phyloP scores from a whole-genome alignment of 2,329 filamentous ascomycete species.

The Davidsoniella eucalypti region DNA sequence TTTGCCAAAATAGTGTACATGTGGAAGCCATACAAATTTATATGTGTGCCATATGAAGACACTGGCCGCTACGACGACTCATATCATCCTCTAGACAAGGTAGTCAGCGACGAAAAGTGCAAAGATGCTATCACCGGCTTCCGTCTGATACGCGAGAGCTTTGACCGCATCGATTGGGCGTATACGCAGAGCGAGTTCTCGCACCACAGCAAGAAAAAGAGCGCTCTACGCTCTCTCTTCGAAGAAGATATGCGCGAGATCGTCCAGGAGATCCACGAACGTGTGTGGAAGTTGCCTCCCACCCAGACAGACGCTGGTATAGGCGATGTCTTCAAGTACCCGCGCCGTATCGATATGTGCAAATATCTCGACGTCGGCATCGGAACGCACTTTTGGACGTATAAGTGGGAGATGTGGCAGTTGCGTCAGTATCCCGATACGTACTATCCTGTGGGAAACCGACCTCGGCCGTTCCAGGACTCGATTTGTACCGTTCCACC shows the following conservation, averaged over 20 bases:
- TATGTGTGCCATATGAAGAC: background rate
- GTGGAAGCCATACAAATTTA: slow-evolving; percentile 1
- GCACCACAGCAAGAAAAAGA: background rate
- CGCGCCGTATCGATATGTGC: background rate
- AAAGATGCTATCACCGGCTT: background rate
- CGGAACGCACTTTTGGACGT: slow-evolving; percentile 1
- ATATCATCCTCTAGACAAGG: slow-evolving; percentile 3
- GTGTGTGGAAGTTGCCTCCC: background rate
- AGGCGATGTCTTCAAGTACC: background rate
- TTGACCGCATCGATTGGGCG: background rate
- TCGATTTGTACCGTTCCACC: background rate
- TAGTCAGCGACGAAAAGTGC: background rate
- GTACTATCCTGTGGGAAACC: background rate
- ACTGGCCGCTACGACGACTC: slow-evolving; percentile 1
- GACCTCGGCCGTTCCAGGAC: background rate
- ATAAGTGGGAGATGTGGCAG: background rate
- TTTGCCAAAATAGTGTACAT: background rate
- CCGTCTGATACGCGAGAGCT: background rate
- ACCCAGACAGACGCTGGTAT: background rate
- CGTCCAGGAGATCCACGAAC: background rate
- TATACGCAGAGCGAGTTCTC: background rate
- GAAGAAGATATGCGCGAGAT: background rate
- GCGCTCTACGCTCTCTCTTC: background rate
- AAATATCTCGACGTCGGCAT: background rate
- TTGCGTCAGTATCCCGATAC: background rate